phyloP scores from a whole-genome alignment of 2,329 filamentous ascomycete species.

The Nothopassalora personata region DNA sequence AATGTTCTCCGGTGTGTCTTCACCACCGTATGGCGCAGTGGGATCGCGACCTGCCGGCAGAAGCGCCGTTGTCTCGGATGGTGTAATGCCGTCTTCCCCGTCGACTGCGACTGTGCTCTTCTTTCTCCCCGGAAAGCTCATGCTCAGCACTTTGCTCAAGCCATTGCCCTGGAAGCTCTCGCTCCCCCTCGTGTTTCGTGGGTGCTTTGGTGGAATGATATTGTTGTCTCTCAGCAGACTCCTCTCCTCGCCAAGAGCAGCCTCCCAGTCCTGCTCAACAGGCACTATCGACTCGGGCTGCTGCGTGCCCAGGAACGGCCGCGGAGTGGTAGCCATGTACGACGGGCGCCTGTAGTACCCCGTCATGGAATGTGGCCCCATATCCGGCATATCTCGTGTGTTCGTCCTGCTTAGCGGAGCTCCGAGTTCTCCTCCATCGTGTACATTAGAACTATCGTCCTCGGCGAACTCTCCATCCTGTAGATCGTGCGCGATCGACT shows the following conservation, averaged over 20 bases:
- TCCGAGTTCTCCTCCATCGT: slow-evolving; percentile 11
- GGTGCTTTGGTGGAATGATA: slow-evolving; percentile 51
- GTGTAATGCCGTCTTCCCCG: slow-evolving; percentile 5
- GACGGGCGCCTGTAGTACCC: slow-evolving; percentile 71
- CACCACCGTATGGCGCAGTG: slow-evolving; percentile 40
- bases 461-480: slow-evolving; percentile 23
- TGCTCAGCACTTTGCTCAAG: slow-evolving; percentile 18
- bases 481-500: slow-evolving; percentile 30
- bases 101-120: slow-evolving; percentile 28
- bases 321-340: slow-evolving; percentile 65
- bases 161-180: slow-evolving; percentile 15
- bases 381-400: slow-evolving; percentile 9
- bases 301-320: slow-evolving; percentile 62
- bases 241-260: slow-evolving; percentile 52
- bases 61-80: slow-evolving; percentile 45
- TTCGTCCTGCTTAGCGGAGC: slow-evolving; percentile 12
- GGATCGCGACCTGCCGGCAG: slow-evolving; percentile 31
- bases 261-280: slow-evolving; percentile 48
- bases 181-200: slow-evolving; percentile 29
- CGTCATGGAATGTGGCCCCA: slow-evolving; percentile 46
- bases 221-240: slow-evolving; percentile 56
- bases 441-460: slow-evolving; percentile 11
- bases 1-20: slow-evolving; percentile 52
- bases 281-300: slow-evolving; percentile 40
- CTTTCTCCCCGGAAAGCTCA: slow-evolving; percentile 24